Evolutionary conservation across 805 yeast species (phyloP), one percentile per base, ranked within the genome.

Genomic region (Candida broadrunensis): DNA sequence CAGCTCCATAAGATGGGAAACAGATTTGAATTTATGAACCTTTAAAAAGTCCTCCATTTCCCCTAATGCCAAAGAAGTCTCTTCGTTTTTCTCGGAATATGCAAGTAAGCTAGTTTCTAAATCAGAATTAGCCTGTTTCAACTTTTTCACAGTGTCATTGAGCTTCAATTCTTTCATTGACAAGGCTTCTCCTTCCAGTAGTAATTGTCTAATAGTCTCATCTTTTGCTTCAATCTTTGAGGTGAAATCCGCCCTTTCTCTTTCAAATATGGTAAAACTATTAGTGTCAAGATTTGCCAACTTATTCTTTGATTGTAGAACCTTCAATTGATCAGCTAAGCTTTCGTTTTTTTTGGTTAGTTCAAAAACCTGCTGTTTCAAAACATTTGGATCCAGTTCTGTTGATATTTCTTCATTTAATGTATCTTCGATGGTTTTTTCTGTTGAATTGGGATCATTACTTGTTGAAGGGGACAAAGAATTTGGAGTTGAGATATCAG

Each of bases 151-250:
- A 0, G 81, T 70, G 31, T 80, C 86, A 49, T 77, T 80, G 38
- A 81, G 72, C 48, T 77, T 78, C 20, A 88, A 70, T 51, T 91
- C 97, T 45, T 78, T 81, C 43, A 74, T 73, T 0, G 93, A 80
- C 29, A 88, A 61, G 18, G 75, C 78, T 46, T 84, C 82, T 3
- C 96, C 96, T 60, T 89, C 96, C 40, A 76, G 79, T 54, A 85
- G 55, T 21, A 90, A 63, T 42, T 83, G 81, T 14, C 77, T 74
- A 19, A 90, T 80, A 23, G 80, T 76, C 11, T 68, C 73, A 38
- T 89, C 87, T 66, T 67, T 83, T 50, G 60, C 77, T 52, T 47
- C 63, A 35, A 60, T 59, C 41, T 61, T 72, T 47, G 50, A 67
- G 46, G 42, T 50, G 41, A 54, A 47, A 5, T 42, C 56, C 14